A percentile compares a stretch with the other conserved stretches of the same genome.
Conservation (phyloP, 1,284 basidiomycete genomes). For the Cryptococcus deneoformans region DNA sequence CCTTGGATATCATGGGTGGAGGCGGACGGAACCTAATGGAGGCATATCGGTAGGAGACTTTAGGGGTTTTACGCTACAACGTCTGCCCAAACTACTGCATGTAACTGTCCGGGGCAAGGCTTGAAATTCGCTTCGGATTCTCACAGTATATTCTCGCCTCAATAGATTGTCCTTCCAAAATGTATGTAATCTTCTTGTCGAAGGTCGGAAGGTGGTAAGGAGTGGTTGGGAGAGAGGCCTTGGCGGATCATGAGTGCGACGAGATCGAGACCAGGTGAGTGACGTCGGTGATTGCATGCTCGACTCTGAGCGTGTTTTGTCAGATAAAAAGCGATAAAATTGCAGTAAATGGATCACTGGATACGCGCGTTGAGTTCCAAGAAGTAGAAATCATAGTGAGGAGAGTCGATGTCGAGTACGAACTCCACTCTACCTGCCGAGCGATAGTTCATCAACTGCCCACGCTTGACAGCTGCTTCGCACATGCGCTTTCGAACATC, state of each 20-base stretch:
- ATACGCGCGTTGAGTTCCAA: conserved; percentile 71
- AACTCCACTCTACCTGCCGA: conserved; percentile 69
- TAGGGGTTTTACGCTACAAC: background rate
- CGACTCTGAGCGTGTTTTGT: conserved; percentile 50
- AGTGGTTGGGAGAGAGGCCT: conserved; percentile 19
- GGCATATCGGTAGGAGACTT: too few species aligned
- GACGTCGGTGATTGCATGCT: conserved; percentile 64
- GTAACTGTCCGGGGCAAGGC: conserved; percentile 62
- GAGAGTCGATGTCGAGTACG: conserved; percentile 57
- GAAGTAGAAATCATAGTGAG: conserved; percentile 57
- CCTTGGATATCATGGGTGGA: too few species aligned
- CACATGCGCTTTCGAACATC: conserved; percentile 54
- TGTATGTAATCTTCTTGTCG: conserved; percentile 23
- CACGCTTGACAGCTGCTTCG: conserved; percentile 57
- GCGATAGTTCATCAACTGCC: conserved; percentile 56
- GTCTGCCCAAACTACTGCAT: conserved; percentile 54
- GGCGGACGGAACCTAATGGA: too few species aligned
- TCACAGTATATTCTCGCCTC: conserved; percentile 66
- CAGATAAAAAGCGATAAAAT: background rate
- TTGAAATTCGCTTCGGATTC: conserved; percentile 61
- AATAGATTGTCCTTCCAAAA: conserved; percentile 51
- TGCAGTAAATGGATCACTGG: conserved; percentile 50
- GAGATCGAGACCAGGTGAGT: conserved; percentile 60
- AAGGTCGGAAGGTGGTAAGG: conserved; percentile 47
- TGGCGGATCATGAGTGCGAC: conserved; percentile 60